These are phyloP conservation scores for Melianthus villosus DNA, from an alignment of 441 rosid genomes.

Conservation along the genomic window DNA sequence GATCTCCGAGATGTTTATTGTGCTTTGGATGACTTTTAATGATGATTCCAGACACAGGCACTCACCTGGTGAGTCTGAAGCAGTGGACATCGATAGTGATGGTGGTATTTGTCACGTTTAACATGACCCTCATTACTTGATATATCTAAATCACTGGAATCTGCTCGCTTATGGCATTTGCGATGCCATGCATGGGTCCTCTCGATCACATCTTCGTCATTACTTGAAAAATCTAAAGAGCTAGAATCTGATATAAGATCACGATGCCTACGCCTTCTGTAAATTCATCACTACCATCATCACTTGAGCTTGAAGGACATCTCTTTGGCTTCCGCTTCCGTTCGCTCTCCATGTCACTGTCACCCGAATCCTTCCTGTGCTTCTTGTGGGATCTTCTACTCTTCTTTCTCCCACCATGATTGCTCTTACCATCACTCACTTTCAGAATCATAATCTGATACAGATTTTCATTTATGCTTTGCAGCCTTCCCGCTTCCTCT, in stretches of 20 bases:
- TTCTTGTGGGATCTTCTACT: slow-evolving; percentile 44
- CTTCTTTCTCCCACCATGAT: no score
- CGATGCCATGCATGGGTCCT: slow-evolving; percentile 18
- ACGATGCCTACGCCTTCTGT: slow-evolving; percentile 23
- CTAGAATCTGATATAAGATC: slow-evolving; percentile 20
- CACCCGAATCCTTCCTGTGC: slow-evolving; percentile 45
- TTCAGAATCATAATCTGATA: no score
- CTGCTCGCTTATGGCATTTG: slow-evolving; percentile 16
- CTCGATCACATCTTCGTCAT: slow-evolving; percentile 18
- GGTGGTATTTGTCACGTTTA: slow-evolving; percentile 14
- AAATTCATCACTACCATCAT: slow-evolving; percentile 24
- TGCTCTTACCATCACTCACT: no score
- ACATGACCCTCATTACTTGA: slow-evolving; percentile 17
- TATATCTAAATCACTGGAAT: slow-evolving; percentile 22
- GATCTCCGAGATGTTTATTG: no score
- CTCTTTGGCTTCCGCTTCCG: slow-evolving; percentile 32
- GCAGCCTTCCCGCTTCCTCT: no score
- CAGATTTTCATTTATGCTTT: no score
- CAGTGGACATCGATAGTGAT: slow-evolving; percentile 23
- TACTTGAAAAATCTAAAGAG: slow-evolving; percentile 19
- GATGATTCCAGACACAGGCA: no score
- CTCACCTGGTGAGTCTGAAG: slow-evolving; percentile 6
- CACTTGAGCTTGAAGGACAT: slow-evolving; percentile 21
- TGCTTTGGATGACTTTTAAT: no score
- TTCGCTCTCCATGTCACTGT: slow-evolving; percentile 39